Conservation (phyloP, 805 yeast genomes). For the Teunomyces barrocoloradensis region DNA sequence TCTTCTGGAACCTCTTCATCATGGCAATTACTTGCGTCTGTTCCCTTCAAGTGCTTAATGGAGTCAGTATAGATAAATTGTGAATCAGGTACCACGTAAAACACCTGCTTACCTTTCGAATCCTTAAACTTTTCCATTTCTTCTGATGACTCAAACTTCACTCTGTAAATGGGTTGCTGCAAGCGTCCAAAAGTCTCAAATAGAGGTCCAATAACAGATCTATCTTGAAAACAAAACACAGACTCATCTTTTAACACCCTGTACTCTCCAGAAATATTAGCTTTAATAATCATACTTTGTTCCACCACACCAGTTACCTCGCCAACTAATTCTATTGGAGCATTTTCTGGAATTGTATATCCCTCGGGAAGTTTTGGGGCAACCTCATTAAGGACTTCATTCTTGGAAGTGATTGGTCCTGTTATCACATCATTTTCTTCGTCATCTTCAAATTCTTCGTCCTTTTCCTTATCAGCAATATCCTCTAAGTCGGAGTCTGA, state of each 20-base stretch:
- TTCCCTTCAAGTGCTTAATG: conserved; percentile 71
- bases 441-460: conserved; percentile 27
- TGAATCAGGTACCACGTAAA: conserved; percentile 77
- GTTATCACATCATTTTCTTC: conserved; percentile 44
- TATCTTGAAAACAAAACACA: conserved; percentile 72
- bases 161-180: conserved; percentile 76
- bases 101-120: conserved; percentile 57
- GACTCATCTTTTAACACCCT: conserved; percentile 79
- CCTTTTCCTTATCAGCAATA: conserved; percentile 10
- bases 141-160: conserved; percentile 57
- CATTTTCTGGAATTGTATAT: conserved; percentile 53
- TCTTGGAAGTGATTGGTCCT: conserved; percentile 75
- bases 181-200: conserved; percentile 90
- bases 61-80: conserved; percentile 74
- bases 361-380: conserved; percentile 69
- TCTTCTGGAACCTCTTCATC: conserved; percentile 93
- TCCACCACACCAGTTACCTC: conserved; percentile 67
- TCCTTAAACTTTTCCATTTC: conserved; percentile 47
- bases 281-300: conserved; percentile 66
- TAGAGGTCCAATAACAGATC: conserved; percentile 68
- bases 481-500: conserved; percentile 20
- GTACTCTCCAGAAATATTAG: conserved; percentile 77
- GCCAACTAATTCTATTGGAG: conserved; percentile 74
- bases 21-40: conserved; percentile 91
- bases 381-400: conserved; percentile 68